phyloP scores from a whole-genome alignment of 2,329 filamentous ascomycete species.

The Exophiala phaeomuriformis region DNA sequence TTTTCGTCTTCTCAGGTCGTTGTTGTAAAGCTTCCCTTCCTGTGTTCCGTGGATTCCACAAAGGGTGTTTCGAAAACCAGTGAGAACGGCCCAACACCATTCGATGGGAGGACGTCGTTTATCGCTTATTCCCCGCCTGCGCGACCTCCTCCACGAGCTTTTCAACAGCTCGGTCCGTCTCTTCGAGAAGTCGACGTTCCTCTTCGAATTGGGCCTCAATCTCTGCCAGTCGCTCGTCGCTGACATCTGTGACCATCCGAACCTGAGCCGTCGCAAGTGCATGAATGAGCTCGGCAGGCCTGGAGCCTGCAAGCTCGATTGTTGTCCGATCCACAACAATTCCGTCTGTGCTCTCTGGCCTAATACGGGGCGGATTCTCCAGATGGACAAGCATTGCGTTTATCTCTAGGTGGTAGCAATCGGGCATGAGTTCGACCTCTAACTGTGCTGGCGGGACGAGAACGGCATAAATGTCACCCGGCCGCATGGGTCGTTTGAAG shows the following conservation, averaged over 20 bases:
- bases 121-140: neutral
- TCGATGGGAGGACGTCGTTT: too few species aligned
- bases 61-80: too few species aligned
- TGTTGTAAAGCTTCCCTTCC: too few species aligned
- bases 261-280: conserved; percentile 16
- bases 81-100: too few species aligned
- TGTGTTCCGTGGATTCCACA: too few species aligned
- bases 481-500: conserved; percentile 55
- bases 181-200: neutral
- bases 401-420: conserved; percentile 12
- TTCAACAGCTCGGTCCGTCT: neutral
- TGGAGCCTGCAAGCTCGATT: neutral
- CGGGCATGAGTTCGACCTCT: conserved; percentile 2
- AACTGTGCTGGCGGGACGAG: conserved; percentile 33
- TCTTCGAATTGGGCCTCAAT: conserved; percentile 1
- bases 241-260: conserved; percentile 5
- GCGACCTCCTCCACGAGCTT: neutral
- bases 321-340: neutral
- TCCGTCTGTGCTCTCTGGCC: conserved; percentile 31
- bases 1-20: too few species aligned
- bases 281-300: conserved; percentile 5
- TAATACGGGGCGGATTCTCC: conserved; percentile 33
- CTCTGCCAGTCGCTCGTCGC: conserved; percentile 5
- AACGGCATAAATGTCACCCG: conserved; percentile 58
- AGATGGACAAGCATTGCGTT: conserved; percentile 37